A percentile compares a stretch with the other conserved stretches of the same genome.
Conservation (phyloP, 1,284 basidiomycete genomes). For the Mycena sp. region DNA sequence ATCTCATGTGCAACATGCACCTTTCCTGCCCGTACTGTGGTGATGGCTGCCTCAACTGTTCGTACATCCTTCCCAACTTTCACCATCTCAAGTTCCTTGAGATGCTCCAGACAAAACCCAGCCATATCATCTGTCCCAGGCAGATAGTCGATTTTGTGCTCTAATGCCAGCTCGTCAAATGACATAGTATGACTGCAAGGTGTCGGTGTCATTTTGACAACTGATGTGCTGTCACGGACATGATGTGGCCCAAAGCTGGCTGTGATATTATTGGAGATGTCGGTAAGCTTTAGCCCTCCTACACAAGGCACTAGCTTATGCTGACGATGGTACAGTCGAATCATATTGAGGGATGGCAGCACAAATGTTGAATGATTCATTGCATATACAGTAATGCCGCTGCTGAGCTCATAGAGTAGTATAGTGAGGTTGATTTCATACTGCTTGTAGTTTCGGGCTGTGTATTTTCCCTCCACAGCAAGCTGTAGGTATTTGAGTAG, state of each 20-base stretch:
- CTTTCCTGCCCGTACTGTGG: background rate
- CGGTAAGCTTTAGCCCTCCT: background rate
- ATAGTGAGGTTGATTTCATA: slow-evolving; percentile 20
- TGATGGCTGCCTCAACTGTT: background rate
- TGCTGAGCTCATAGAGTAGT: slow-evolving; percentile 18
- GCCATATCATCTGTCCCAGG: slow-evolving; percentile 5
- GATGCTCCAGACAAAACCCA: slow-evolving; percentile 7
- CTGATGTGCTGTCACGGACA: no score
- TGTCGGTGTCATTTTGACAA: background rate
- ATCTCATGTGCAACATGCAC: slow-evolving; percentile 14
- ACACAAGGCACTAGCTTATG: background rate
- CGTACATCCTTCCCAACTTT: slow-evolving; percentile 1
- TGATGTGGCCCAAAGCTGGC: background rate
- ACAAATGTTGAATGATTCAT: slow-evolving; percentile 14
- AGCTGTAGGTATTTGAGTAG: background rate
- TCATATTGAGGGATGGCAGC: slow-evolving; percentile 7
- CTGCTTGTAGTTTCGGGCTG: slow-evolving; percentile 7
- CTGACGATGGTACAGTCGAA: background rate
- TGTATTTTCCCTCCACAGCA: slow-evolving; percentile 16
- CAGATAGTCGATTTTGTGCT: background rate
- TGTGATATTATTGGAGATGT: background rate
- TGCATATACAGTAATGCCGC: slow-evolving; percentile 15
- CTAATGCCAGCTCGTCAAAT: slow-evolving; percentile 14
- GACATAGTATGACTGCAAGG: background rate
- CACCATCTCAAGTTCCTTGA: background rate